phyloP scores from a whole-genome alignment of 805 yeast species.

The Candida maltosa region DNA sequence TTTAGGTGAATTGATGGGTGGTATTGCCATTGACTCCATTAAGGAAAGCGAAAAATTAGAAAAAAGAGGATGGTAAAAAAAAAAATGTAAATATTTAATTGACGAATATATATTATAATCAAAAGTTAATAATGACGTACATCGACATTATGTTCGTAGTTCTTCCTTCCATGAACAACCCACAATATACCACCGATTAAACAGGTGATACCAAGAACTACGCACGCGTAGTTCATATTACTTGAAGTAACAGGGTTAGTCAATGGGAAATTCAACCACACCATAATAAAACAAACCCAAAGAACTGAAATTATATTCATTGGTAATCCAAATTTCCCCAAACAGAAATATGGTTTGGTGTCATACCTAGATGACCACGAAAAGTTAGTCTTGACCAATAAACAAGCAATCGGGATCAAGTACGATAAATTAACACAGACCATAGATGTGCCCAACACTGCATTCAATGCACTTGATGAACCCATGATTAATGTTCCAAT shows the following conservation, averaged over 20 bases:
- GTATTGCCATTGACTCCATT: slow-evolving; percentile 56
- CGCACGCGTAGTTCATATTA: slow-evolving; percentile 21
- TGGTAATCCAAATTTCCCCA: slow-evolving; percentile 14
- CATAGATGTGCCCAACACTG: no score
- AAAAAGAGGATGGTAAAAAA: slow-evolving; percentile 47
- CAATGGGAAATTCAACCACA: slow-evolving; percentile 16
- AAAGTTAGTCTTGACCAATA: no score
- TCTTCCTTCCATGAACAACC: slow-evolving; percentile 13
- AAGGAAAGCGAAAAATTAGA: slow-evolving; percentile 45
- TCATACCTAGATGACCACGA: background rate
- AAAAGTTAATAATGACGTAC: no score
- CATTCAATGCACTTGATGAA: no score
- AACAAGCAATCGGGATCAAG: no score
- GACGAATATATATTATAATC: slow-evolving; percentile 1
- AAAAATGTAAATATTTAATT: background rate
- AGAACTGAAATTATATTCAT: slow-evolving; percentile 14
- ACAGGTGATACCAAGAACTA: slow-evolving; percentile 15
- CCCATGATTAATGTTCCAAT: no score
- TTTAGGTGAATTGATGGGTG: slow-evolving; percentile 76
- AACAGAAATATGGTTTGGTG: no score
- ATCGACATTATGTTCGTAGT: slow-evolving; percentile 12
- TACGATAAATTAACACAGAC: no score
- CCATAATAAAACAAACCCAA: slow-evolving; percentile 18
- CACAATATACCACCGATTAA: slow-evolving; percentile 15
- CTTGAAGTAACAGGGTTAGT: slow-evolving; percentile 14